Evolutionary conservation across 1,284 basidiomycete genomes (phyloP), one percentile per base, ranked within the genome.

Genomic region (Rhodotorula sp.): DNA sequence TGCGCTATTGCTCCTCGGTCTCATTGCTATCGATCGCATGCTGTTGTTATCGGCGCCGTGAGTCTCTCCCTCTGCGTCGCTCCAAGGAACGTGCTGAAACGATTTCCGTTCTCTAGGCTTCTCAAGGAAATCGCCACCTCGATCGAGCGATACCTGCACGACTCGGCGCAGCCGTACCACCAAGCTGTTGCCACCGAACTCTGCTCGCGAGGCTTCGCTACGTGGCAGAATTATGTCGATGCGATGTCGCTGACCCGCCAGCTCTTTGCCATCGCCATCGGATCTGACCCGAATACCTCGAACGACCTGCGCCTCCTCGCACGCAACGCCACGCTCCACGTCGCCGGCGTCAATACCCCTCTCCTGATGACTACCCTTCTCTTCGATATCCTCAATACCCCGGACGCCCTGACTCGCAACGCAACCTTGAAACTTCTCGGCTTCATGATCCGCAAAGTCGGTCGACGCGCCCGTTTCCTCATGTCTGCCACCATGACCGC

Each of bases 321-420:
- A 0, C 80, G 83, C 3, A 81, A 83, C 67, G 93, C 96, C 0
- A 89, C 96, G 6, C 82, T 98, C 21, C 89, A 91, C 61, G 91
- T 97, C 49, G 94, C 94, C 0, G 86, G 87, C 0, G 87, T 87
- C 63, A 91, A 95, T 78, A 93, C 93, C 18, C 89, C 90, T 3
- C 82, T 99, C 26, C 97, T 99, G 83, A 97, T 98, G 91, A 92
- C 93, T 1, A 97, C 96, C 0, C 82, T 99, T 34, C 89, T 90
- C 4, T 86, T 96, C 78, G 96, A 97, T 80, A 94, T 99, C 31
- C 69, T 76, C 59, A 84, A 96, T 58, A 89, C 91, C 64, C 90
- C 93, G 16, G 86, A 87, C 48, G 88, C 86, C 2, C 82, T 91
- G 15, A 90, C 95, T 76, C 86, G 93, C 59, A 93, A 89, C 78